A percentile compares a stretch with the other conserved stretches of the same genome.
Evolutionary conservation across 257 asterid species (phyloP).

Genomic region (Verbascum thapsus): DNA sequence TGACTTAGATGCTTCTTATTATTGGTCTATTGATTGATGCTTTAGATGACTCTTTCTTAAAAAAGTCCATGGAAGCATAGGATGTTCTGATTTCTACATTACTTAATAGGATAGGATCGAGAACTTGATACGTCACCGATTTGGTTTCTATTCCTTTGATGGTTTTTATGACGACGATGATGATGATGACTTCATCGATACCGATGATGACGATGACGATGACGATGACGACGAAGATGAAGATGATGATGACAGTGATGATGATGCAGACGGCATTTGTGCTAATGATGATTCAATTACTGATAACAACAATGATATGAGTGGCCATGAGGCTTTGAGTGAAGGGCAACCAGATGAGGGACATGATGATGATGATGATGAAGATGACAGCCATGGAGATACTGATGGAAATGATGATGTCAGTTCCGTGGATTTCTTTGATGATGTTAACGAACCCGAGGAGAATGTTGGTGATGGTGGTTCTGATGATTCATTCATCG

Average conservation of each 20-base stretch:
- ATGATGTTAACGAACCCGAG: slow-evolving; percentile 12
- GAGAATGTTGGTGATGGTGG: slow-evolving; percentile 29
- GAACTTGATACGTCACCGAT: slow-evolving; percentile 35
- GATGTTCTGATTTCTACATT: slow-evolving; percentile 45
- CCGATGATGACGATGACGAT: slow-evolving; percentile 20
- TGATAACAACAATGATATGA: slow-evolving; percentile 26
- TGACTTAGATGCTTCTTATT: neutral
- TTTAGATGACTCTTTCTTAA: slow-evolving; percentile 27
- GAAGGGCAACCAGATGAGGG: slow-evolving; percentile 29
- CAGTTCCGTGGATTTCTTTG: slow-evolving; percentile 22
- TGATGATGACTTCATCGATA: slow-evolving; percentile 24
- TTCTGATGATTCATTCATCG: slow-evolving; percentile 25
- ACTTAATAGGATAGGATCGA: slow-evolving; percentile 49
- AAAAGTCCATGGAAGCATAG: slow-evolving; percentile 31
- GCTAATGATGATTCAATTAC: neutral
- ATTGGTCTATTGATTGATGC: slow-evolving; percentile 20
- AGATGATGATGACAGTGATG: neutral
- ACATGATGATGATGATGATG: slow-evolving; percentile 26
- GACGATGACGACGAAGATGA: slow-evolving; percentile 8
- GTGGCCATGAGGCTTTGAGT: slow-evolving; percentile 31
- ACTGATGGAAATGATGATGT: slow-evolving; percentile 13
- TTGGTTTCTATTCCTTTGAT: slow-evolving; percentile 45
- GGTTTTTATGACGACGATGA: slow-evolving; percentile 41
- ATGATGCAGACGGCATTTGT: slow-evolving; percentile 18
- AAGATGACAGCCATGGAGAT: slow-evolving; percentile 24